phyloP scores from a whole-genome alignment of 2,329 filamentous ascomycete species.

The Plectosphaerella plurivora region DNA sequence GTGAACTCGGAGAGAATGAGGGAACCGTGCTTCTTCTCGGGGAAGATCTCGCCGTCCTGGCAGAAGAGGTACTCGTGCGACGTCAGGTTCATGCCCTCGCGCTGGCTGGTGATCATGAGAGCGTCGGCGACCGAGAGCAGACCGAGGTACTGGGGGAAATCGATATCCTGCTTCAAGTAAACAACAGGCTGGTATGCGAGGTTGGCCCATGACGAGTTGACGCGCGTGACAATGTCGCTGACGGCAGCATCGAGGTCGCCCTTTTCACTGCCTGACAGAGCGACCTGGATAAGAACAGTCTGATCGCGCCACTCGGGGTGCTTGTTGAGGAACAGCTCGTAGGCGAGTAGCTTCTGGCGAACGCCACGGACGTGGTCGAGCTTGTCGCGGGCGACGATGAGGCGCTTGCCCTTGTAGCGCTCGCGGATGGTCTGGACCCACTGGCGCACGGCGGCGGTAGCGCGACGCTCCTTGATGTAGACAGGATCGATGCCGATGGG shows the following conservation, averaged over 20 bases:
- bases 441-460: constrained; percentile 66
- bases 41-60: constrained; percentile 72
- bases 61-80: constrained; percentile 92
- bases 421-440: constrained; percentile 81
- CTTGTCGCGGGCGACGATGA: constrained; percentile 93
- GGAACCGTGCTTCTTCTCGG: constrained; percentile 76
- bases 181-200: constrained; percentile 89
- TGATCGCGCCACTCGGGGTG: constrained; percentile 86
- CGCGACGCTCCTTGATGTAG: constrained; percentile 66
- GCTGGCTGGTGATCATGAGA: constrained; percentile 89
- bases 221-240: constrained; percentile 88
- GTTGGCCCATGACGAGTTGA: constrained; percentile 88
- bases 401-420: constrained; percentile 79
- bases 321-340: constrained; percentile 90
- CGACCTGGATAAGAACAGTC: constrained; percentile 90
- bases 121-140: constrained; percentile 85
- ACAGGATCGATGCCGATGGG: constrained; percentile 90
- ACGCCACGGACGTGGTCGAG: constrained; percentile 90
- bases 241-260: constrained; percentile 82
- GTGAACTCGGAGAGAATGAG: constrained; percentile 95
- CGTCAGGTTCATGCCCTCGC: constrained; percentile 96
- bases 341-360: constrained; percentile 86
- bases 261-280: constrained; percentile 84
- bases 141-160: constrained; percentile 89
- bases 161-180: constrained; percentile 92